Evolutionary conservation across 441 rosid species (phyloP), one percentile per base, ranked within the genome.

Genomic region (Erodium moschatum): DNA sequence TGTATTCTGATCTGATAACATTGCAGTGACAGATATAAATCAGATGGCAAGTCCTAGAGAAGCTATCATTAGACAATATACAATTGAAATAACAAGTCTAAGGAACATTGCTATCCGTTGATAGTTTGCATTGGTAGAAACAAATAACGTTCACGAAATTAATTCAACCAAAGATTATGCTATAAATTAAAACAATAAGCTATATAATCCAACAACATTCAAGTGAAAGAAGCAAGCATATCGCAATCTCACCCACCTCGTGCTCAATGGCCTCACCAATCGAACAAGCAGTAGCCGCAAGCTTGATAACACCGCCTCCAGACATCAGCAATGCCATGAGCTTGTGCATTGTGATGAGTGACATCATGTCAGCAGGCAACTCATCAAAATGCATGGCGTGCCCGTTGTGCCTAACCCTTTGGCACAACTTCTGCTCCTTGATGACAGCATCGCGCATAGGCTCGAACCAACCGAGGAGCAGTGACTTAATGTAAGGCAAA

Each of bases 381-480:
- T 75, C 76, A 71, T 80, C 78, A 24, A 89, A 84, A 75, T 79
- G 84, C 2, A 83, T 77, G 0, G 83, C 86, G 58, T 88, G 80
- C 46, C 85, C 71, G 70, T 70, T 86, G 68, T 64, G 19, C 60
- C 67, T 75, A 76, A 70, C 81, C 6, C 70, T 46, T 48, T 67
- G 75, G 76, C 88, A 79, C 33, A 67, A 21, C 65, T 83, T 87
- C 70, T 89, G 92, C 38, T 94, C 98, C 1, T 84, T 81, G 33
- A 72, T 78, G 75, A 94, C 88, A 4, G 97, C 88, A 74, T 89
- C 80, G 50, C 85, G 81, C 70, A 94, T 38, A 69, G 97, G 98
- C 83, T 91, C 97, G 35, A 89, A 91, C 98, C 98, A 94, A n/a
- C 96, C 97, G 1, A 91, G 88, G 77, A 94, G 87, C 69, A 91